A percentile compares a stretch with the other conserved stretches of the same genome.
These are phyloP conservation scores for Aschersonia sp. DNA, from an alignment of 2,329 filamentous ascomycete genomes.

Conservation along the genomic window DNA sequence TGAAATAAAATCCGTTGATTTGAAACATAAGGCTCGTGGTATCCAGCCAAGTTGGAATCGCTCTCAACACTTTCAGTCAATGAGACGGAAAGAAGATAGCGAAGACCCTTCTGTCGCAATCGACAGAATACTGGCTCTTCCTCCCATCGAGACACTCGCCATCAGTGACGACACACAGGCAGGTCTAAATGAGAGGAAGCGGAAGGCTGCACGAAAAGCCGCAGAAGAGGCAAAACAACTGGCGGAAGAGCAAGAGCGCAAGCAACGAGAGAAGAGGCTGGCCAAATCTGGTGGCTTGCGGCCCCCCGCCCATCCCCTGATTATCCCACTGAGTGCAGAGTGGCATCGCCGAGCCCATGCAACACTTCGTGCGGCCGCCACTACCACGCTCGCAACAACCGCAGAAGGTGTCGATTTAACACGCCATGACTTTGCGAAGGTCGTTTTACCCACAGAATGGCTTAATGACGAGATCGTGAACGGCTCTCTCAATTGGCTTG, in stretches of 20 bases:
- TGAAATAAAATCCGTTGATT: not conserved
- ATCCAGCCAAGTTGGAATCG: not conserved
- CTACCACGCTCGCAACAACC: constrained; percentile 26
- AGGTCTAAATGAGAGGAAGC: constrained; percentile 3
- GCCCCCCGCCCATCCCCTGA: constrained; percentile 11
- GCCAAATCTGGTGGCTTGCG: constrained; percentile 17
- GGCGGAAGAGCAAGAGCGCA: constrained; percentile 9
- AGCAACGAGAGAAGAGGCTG: constrained; percentile 10
- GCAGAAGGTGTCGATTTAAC: constrained; percentile 34
- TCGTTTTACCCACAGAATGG: constrained; percentile 46
- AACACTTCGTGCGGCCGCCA: constrained; percentile 19
- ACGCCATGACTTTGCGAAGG: constrained; percentile 45
- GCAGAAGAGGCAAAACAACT: constrained; percentile 12
- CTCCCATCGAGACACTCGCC: constrained; percentile 10
- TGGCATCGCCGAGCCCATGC: constrained; percentile 13
- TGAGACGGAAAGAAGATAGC: not conserved
- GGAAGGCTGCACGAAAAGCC: constrained; percentile 9
- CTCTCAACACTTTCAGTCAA: not conserved
- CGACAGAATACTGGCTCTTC: constrained; percentile 11
- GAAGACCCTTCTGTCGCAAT: constrained; percentile 10
- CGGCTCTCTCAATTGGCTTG: constrained; percentile 45
- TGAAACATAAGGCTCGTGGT: not conserved
- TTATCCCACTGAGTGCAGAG: constrained; percentile 12
- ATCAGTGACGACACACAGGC: constrained; percentile 14
- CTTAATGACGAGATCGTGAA: constrained; percentile 69